Conservation (phyloP, 2,329 filamentous ascomycete genomes). For the Fusarium decemcellulare region DNA sequence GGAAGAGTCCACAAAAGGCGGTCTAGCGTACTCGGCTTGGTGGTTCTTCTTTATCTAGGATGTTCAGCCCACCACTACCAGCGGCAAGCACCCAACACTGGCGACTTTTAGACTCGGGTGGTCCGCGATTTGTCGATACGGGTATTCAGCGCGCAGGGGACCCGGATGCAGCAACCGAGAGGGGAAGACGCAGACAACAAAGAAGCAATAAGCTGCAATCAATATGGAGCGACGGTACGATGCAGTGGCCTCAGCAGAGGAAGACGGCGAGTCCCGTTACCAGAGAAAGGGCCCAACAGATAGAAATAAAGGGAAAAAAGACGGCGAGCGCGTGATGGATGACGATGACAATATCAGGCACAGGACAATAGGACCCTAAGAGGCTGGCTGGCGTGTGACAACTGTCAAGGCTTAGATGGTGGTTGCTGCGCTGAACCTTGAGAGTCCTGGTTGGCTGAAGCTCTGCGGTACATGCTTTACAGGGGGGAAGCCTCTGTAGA, state of each 20-base stretch:
- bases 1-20: conserved; percentile 48
- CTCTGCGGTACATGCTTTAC: background rate
- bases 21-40: conserved; percentile 37
- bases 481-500: conserved; percentile 6
- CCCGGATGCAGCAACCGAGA: conserved; percentile 31
- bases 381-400: conserved; percentile 7
- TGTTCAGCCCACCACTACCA: conserved; percentile 34
- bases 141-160: conserved; percentile 18
- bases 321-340: conserved; percentile 34
- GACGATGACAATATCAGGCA: conserved; percentile 26
- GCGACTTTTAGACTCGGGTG: background rate
- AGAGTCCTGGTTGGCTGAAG: conserved; percentile 23
- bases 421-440: conserved; percentile 16
- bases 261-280: conserved; percentile 15
- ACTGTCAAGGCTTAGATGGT: conserved; percentile 17
- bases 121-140: conserved; percentile 37
- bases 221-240: conserved; percentile 13
- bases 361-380: conserved; percentile 19
- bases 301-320: conserved; percentile 2
- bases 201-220: conserved; percentile 6
- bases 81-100: background rate
- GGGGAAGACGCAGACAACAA: conserved; percentile 24
- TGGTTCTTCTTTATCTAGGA: conserved; percentile 18
- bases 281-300: background rate
- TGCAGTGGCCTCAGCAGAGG: conserved; percentile 4